phyloP scores from a whole-genome alignment of 331 rosid genomes.

The Telfairia occidentalis region DNA sequence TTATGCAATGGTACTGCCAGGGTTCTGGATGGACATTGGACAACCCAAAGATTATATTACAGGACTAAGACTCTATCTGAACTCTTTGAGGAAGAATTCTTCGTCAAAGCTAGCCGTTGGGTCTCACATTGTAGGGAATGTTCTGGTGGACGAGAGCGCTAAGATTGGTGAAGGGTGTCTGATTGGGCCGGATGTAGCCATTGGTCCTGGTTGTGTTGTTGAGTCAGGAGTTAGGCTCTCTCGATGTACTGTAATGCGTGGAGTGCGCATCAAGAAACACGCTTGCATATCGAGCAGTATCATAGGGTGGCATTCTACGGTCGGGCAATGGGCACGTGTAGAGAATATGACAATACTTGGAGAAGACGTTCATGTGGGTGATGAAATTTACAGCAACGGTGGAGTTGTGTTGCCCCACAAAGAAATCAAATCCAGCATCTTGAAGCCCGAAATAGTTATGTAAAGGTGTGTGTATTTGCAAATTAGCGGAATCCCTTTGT shows the following conservation, averaged over 20 bases:
- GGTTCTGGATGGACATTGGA: conserved; percentile 33
- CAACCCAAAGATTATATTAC: conserved; percentile 25
- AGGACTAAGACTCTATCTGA: conserved; percentile 22
- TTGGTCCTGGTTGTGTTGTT: conserved; percentile 24
- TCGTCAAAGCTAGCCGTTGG: conserved; percentile 17
- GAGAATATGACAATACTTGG: conserved; percentile 65
- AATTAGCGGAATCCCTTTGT: neutral
- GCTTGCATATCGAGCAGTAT: conserved; percentile 67
- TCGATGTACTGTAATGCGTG: conserved; percentile 41
- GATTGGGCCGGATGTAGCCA: conserved; percentile 23
- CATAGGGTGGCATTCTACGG: conserved; percentile 62
- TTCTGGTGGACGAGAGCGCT: conserved; percentile 23
- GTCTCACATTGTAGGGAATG: conserved; percentile 21
- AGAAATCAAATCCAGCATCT: conserved; percentile 24
- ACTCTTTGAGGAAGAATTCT: conserved; percentile 18
- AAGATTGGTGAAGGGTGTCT: conserved; percentile 25
- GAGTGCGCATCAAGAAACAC: conserved; percentile 48
- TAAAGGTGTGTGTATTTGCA: conserved; percentile 7
- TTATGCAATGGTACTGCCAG: conserved; percentile 23
- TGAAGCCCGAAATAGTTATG: conserved; percentile 31
- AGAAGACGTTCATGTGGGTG: conserved; percentile 68
- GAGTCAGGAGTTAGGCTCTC: conserved; percentile 19
- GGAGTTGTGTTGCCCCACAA: conserved; percentile 27
- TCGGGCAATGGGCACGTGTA: conserved; percentile 63
- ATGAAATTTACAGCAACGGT: conserved; percentile 50